Conservation (phyloP, 1,284 basidiomycete genomes). For the Ustilago bromivora region DNA sequence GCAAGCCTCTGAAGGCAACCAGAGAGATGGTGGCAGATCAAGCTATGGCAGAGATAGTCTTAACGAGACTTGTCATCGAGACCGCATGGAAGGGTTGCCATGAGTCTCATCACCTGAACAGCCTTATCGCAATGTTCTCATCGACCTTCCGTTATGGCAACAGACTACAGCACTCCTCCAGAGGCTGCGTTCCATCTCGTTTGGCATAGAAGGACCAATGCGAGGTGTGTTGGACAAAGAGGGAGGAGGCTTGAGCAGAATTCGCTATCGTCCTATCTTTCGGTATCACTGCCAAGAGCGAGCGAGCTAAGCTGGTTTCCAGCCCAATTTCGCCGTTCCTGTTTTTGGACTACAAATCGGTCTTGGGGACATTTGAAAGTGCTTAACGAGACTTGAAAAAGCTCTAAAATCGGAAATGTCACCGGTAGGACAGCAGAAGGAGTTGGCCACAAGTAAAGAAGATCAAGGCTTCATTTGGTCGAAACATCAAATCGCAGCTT, state of each 20-base stretch:
- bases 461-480: not conserved
- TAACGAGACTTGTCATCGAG: not conserved
- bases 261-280: not conserved
- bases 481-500: too few relatives aligned
- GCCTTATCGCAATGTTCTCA: not conserved
- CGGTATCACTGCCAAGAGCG: not conserved
- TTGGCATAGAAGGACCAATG: not conserved
- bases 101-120: not conserved
- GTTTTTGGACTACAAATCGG: not conserved
- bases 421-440: constrained; percentile 1
- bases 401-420: constrained; percentile 4
- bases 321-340: not conserved
- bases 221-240: not conserved
- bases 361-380: not conserved
- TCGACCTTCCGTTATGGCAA: too few relatives aligned
- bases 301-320: not conserved
- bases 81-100: not conserved
- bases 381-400: constrained; percentile 29
- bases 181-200: not conserved
- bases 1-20: not conserved
- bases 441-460: not conserved
- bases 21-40: not conserved
- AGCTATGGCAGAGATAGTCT: not conserved
- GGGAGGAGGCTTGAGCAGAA: not conserved
- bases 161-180: not conserved